These are phyloP conservation scores for Aureobasidium sp. DNA, from an alignment of 2,329 filamentous ascomycete genomes.

Conservation along the genomic window DNA sequence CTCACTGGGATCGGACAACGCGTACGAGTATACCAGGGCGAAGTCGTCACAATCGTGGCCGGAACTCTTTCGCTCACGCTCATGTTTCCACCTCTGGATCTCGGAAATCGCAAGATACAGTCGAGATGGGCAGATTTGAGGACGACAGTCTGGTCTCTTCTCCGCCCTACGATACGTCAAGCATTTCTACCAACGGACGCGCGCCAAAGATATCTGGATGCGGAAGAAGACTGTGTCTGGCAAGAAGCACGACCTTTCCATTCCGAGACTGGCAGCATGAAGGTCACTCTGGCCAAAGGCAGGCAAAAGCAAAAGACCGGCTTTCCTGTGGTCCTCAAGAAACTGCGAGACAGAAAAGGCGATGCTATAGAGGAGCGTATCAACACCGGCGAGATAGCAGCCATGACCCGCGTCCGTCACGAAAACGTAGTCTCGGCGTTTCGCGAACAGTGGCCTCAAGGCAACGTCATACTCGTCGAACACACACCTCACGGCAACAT, in stretches of 20 bases:
- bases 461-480: conserved; percentile 7
- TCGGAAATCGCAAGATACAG: not conserved
- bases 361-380: not conserved
- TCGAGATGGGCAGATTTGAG: conserved; percentile 10
- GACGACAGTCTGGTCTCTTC: not conserved
- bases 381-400: conserved; percentile 13
- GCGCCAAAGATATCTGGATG: conserved; percentile 12
- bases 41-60: not conserved
- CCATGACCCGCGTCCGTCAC: conserved; percentile 9
- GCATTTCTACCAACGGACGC: not conserved
- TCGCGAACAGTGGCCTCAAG: conserved; percentile 4
- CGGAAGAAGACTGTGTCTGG: conserved; percentile 10
- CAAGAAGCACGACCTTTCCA: not conserved
- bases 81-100: not conserved
- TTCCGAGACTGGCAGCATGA: conserved; percentile 8
- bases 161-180: not conserved
- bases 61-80: not conserved
- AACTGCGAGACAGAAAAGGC: conserved; percentile 1
- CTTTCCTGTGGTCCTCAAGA: conserved; percentile 7
- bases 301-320: conserved; percentile 10
- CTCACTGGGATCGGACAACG: not conserved
- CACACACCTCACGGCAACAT: conserved; percentile 9
- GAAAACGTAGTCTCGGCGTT: conserved; percentile 14
- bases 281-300: not conserved
- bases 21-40: not conserved